Evolutionary conservation across 2,329 filamentous ascomycete genomes (phyloP), one percentile per base, ranked within the genome.

Genomic region (Apiospora phragmitis): DNA sequence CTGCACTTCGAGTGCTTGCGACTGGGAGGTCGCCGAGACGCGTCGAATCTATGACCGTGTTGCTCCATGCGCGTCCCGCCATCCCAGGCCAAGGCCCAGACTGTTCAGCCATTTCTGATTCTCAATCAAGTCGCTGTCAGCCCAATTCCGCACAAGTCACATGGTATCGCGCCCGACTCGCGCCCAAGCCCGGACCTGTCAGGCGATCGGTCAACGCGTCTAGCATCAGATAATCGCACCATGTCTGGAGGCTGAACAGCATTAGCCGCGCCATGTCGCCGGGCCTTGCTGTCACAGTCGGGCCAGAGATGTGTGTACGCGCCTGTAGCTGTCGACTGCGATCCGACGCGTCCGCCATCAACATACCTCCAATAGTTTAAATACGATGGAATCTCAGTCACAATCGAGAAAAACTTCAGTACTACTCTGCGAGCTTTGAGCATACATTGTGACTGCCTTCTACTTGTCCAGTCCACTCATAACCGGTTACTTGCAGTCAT

Each of bases 121-220:
- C 16, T 2, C 16, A 21, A 21, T 59, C 7, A 18, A 35, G 29
- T 2, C 18, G 51, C 55, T 62, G 29, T 62, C 55, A 38, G 55
- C 55, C 55, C 55, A 62, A n/a, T 38, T 38, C 55, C 55, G 38
- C 32, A 4, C 55, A 38, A 38, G 55, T 62, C 55, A 62, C 55
- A 38, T 62, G 55, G 32, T n/a, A 38, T 38, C 55, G 55, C 32
- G 55, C 55, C 21, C 32, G 32, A 62, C 55, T 62, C 55, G 55
- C 55, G 55, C 55, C 29, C 29, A 16, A 35, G 55, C 55, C 32
- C 21, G 8, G 51, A 18, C 11, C 51, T 35, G 29, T 24, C 55
- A 62, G 55, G 9, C 55, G 55, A 62, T 62, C 55, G 18, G 32
- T n/a, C 18, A 62, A 62, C 55, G 55, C 55, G 55, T 62, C 55